phyloP scores from a whole-genome alignment of 176 grass and related monocot genomes.

The Musa troglodytarum region DNA sequence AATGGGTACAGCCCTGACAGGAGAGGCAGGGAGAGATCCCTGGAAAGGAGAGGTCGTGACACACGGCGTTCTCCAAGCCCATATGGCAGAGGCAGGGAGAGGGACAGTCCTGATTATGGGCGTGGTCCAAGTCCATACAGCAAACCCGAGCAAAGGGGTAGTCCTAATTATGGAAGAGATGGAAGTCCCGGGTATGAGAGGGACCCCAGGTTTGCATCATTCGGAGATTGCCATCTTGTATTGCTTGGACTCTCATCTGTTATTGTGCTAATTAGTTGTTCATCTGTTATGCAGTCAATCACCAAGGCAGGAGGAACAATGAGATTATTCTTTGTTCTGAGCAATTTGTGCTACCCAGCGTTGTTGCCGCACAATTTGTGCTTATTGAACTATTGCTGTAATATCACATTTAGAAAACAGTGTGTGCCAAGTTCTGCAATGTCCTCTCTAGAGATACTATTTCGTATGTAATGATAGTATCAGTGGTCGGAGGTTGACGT shows the following conservation, averaged over 20 bases:
- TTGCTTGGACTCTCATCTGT: background rate
- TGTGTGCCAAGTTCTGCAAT: background rate
- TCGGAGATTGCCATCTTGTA: background rate
- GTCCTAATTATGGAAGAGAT: constrained; percentile 43
- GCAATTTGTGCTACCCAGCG: background rate
- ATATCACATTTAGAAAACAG: background rate
- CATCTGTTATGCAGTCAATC: constrained; percentile 34
- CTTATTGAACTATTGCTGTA: background rate
- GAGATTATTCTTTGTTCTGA: background rate
- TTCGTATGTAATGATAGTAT: too few relatives aligned
- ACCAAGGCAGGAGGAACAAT: constrained; percentile 35
- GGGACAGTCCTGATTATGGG: constrained; percentile 27
- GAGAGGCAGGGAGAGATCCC: constrained; percentile 71
- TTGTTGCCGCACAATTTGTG: background rate
- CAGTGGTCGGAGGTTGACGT: too few relatives aligned
- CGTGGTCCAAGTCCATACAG: constrained; percentile 38
- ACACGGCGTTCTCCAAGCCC: constrained; percentile 23
- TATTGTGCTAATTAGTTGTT: background rate
- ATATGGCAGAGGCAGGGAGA: constrained; percentile 23
- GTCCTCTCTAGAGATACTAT: background rate
- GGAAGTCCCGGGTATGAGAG: constrained; percentile 56
- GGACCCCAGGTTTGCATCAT: constrained; percentile 22
- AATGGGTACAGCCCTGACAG: constrained; percentile 75
- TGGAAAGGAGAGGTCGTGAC: constrained; percentile 63
- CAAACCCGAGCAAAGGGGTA: constrained; percentile 39